Percentiles rank a stretch among this genome's conserved stretches.
Evolutionary conservation across 106 monocot species (phyloP).

Genomic region (Phalaenopsis equestris): DNA sequence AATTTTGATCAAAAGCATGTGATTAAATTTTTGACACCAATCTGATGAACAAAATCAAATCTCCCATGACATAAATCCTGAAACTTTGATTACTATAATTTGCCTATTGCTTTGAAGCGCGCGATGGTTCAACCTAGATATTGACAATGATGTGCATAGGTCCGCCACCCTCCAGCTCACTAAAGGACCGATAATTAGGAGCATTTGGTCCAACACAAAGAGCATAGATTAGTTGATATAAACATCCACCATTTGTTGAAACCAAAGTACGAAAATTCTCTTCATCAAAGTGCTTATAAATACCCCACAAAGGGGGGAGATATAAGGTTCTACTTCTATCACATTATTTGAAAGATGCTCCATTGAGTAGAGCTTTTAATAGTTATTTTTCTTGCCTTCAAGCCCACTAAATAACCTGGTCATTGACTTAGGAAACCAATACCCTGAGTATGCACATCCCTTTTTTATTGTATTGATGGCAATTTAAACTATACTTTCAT

Average conservation of each 20-base stretch:
- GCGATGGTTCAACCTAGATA: not conserved
- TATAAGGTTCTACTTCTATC: not conserved
- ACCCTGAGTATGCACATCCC: not conserved
- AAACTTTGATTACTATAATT: not conserved
- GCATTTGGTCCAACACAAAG: not conserved
- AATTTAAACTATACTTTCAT: no score
- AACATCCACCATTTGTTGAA: not conserved
- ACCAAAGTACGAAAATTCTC: not conserved
- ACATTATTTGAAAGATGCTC: not conserved
- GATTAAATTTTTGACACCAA: not conserved
- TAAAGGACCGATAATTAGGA: not conserved
- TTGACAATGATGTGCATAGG: not conserved
- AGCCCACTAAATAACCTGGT: not conserved
- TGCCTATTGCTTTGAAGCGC: not conserved
- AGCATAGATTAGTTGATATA: not conserved
- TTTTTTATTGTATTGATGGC: not conserved
- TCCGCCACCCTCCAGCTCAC: no score
- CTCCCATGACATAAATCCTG: not conserved
- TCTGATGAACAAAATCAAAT: not conserved
- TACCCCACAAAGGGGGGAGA: no score
- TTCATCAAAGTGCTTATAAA: not conserved
- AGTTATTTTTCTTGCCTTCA: not conserved
- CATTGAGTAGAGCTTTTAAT: no score
- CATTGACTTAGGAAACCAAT: not conserved
- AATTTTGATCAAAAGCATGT: not conserved